phyloP scores from a whole-genome alignment of 1,139 yeast genomes.

The Dujonia santamariae region DNA sequence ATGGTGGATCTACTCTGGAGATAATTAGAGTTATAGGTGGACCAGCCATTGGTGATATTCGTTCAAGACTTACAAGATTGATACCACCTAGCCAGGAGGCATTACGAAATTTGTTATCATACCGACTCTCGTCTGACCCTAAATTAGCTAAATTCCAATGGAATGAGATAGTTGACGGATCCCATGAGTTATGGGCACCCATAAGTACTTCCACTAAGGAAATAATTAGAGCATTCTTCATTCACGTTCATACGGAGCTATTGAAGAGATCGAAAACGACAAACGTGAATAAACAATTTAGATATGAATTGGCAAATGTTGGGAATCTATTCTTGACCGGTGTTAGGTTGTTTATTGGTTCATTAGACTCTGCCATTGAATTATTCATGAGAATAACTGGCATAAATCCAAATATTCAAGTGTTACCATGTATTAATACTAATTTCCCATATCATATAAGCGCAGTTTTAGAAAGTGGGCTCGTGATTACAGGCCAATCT shows the following conservation, averaged over 20 bases:
- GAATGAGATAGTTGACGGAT: conserved; percentile 76
- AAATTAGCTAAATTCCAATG: conserved; percentile 65
- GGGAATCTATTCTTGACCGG: conserved; percentile 87
- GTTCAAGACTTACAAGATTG: conserved; percentile 76
- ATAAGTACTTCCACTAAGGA: conserved; percentile 67
- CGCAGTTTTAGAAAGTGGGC: conserved; percentile 68
- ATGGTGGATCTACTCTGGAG: conserved; percentile 95
- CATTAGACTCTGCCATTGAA: conserved; percentile 81
- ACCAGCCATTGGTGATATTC: conserved; percentile 90
- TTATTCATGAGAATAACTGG: conserved; percentile 65
- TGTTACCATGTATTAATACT: conserved; percentile 80
- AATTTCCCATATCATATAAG: conserved; percentile 85
- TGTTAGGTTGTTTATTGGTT: conserved; percentile 76
- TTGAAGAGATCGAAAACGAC: conserved; percentile 57
- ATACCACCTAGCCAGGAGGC: conserved; percentile 50
- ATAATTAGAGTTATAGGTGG: conserved; percentile 88
- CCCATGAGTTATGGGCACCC: conserved; percentile 64
- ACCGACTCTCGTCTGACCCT: conserved; percentile 56
- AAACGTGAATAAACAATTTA: conserved; percentile 47
- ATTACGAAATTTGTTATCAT: conserved; percentile 51
- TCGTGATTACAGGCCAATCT: conserved; percentile 85
- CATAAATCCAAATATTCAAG: conserved; percentile 52
- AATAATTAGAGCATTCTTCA: conserved; percentile 71
- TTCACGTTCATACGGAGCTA: conserved; percentile 76
- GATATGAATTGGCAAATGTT: conserved; percentile 74